These are phyloP conservation scores for Cladosporium colombiae DNA, from an alignment of 2,329 filamentous ascomycete genomes.

Conservation along the genomic window DNA sequence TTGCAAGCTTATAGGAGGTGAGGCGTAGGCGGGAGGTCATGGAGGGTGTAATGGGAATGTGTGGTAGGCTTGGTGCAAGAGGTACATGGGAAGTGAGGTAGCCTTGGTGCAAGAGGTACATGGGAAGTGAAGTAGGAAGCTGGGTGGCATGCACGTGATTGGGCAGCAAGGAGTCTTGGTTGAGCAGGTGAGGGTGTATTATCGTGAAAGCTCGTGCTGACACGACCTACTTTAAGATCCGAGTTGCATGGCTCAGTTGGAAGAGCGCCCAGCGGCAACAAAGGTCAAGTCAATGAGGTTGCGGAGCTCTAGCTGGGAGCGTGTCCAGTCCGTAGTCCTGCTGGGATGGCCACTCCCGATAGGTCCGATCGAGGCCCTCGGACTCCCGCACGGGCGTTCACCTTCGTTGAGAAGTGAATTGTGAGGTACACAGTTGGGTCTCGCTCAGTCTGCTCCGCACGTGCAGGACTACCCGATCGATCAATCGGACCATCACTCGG, in stretches of 20 bases:
- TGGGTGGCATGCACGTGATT: not conserved
- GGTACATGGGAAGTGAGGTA: too few species aligned
- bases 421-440: too few species aligned
- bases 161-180: not conserved
- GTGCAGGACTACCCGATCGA: too few species aligned
- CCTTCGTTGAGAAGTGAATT: too few species aligned
- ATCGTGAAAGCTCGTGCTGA: not conserved
- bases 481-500: too few species aligned
- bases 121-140: not conserved
- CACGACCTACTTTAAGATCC: not conserved
- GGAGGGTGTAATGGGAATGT: not conserved
- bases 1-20: not conserved
- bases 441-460: too few species aligned
- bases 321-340: too few species aligned
- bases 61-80: not conserved
- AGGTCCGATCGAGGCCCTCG: too few species aligned
- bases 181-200: not conserved
- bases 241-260: not conserved
- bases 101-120: too few species aligned
- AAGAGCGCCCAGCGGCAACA: not conserved
- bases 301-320: not conserved
- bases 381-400: too few species aligned
- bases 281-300: not conserved
- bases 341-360: too few species aligned
- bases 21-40: too few species aligned